Evolutionary conservation across 495 filamentous ascomycete genomes (phyloP).

Genomic region (Penicillium lividum): DNA sequence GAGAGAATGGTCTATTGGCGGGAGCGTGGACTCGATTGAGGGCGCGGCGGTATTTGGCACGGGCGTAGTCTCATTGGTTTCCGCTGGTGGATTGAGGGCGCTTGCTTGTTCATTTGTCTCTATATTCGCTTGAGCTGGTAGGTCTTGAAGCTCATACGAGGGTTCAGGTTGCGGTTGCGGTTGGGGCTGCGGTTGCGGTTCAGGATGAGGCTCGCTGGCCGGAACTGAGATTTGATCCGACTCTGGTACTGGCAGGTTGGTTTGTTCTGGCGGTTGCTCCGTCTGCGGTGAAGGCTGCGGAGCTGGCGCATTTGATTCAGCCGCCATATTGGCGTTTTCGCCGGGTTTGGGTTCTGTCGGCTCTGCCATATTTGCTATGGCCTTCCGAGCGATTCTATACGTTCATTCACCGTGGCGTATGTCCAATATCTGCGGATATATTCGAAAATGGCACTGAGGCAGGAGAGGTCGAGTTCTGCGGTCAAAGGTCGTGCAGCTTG

Average conservation of each 20-base stretch:
- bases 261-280: conserved; percentile 13
- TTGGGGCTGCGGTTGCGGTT: not conserved
- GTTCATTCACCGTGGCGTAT: conserved; percentile 5
- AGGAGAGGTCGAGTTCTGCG: conserved; percentile 12
- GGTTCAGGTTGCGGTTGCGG: not conserved
- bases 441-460: conserved; percentile 6
- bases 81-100: conserved; percentile 6
- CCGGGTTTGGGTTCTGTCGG: conserved; percentile 34
- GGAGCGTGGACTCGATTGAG: conserved; percentile 16
- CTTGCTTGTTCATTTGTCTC: conserved; percentile 10
- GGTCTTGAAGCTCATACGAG: conserved; percentile 4
- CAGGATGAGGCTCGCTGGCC: not conserved
- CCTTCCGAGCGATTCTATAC: conserved; percentile 1
- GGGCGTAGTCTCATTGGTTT: conserved; percentile 8
- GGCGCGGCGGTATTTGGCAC: conserved; percentile 14
- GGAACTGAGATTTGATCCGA: not conserved
- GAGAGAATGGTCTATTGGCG: conserved; percentile 12
- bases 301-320: conserved; percentile 26
- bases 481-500: conserved; percentile 31
- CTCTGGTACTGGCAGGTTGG: not conserved
- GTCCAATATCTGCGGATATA: not conserved
- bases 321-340: conserved; percentile 28
- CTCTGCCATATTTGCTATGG: conserved; percentile 35
- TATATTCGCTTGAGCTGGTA: conserved; percentile 4
- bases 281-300: conserved; percentile 11